Evolutionary conservation across 495 filamentous ascomycete genomes (phyloP), one percentile per base, ranked within the genome.

Genomic region (Annulohypoxylon maeteangense): DNA sequence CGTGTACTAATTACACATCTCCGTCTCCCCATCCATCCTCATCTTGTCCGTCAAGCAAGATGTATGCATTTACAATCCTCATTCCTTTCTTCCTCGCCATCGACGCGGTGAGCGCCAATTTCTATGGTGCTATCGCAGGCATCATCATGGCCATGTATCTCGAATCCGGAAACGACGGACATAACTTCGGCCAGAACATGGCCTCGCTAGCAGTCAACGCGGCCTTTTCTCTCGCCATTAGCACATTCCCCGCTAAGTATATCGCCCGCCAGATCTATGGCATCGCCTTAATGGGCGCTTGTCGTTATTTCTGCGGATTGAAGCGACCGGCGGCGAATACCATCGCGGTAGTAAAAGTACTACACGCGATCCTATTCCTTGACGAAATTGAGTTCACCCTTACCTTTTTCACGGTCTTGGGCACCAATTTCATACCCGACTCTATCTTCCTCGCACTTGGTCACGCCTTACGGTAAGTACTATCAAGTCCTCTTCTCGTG

Each of bases 31-130:
- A 14, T 36, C 25, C 6, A 8, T 18, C 4, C 23, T 7, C 8
- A 20, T 36, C 27, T 68, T n/a, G 12, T 50, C 34, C 6, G 5
- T 22, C 34, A 36, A 27, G 31, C 57, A 69, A 25, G 7, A 70
- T 70, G 67, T 64, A 53, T 4, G 60, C 67, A 8, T 20, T 64
- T 4, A 64, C 27, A 0, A n/a, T 70, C 11, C 54, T 70, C 18
- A 14, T 65, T 6, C 67, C 67, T n/a, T 16, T 60, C 5, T 32
- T 59, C 31, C 60, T 64, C 6, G 67, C 61, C 18, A 6, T 70
- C 3, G 67, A 70, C 18, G 60, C 60, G 31, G 29, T 65, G 29
- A 11, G 8, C 22, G 16, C 53, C 20, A 8, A n/a, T n/a, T n/a
- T 25, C 12, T 16, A 60, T 7, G 67, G 59, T n/a, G 59, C 42